A percentile compares a stretch with the other conserved stretches of the same genome.
These are phyloP conservation scores for Diaporthe australafricana DNA, from an alignment of 2,329 filamentous ascomycete species.

Conservation along the genomic window DNA sequence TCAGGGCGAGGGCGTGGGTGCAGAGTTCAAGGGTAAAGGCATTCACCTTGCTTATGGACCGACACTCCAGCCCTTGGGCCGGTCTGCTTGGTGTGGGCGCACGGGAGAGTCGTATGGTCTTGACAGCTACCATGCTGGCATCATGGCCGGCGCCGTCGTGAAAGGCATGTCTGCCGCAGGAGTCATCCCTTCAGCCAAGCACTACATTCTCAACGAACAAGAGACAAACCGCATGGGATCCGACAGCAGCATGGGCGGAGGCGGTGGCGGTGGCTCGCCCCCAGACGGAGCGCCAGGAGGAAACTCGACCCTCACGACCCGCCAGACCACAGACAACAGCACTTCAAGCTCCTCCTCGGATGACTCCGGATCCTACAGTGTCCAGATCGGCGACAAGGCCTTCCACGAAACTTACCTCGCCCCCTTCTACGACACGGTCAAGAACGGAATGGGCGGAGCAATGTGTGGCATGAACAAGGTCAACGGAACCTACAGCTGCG, in stretches of 20 bases:
- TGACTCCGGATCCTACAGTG: slow-evolving; percentile 56
- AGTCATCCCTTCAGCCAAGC: slow-evolving; percentile 76
- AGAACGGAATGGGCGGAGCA: slow-evolving; percentile 7
- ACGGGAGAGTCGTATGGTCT: slow-evolving; percentile 66
- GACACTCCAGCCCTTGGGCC: slow-evolving; percentile 74
- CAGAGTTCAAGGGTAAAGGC: slow-evolving; percentile 70
- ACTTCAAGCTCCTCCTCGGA: slow-evolving; percentile 51
- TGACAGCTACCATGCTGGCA: slow-evolving; percentile 71
- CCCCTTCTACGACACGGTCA: slow-evolving; percentile 21
- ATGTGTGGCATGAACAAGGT: slow-evolving; percentile 30
- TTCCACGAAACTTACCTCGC: slow-evolving; percentile 60
- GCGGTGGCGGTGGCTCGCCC: slow-evolving; percentile 57
- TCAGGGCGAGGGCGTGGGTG: slow-evolving; percentile 53
- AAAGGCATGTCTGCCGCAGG: slow-evolving; percentile 76
- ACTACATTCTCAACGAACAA: slow-evolving; percentile 69
- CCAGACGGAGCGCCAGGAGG: background rate
- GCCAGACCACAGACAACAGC: background rate
- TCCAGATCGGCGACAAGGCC: slow-evolving; percentile 54
- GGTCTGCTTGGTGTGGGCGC: slow-evolving; percentile 69
- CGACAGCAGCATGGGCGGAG: background rate
- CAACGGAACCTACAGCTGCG: slow-evolving; percentile 67
- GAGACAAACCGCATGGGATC: slow-evolving; percentile 51
- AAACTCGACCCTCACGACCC: background rate
- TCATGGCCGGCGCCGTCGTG: slow-evolving; percentile 64
- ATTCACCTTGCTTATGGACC: slow-evolving; percentile 85